Base-by-base conservation (phyloP, 164 flowering plant genomes). In the Stephania cephalantha region DNA sequence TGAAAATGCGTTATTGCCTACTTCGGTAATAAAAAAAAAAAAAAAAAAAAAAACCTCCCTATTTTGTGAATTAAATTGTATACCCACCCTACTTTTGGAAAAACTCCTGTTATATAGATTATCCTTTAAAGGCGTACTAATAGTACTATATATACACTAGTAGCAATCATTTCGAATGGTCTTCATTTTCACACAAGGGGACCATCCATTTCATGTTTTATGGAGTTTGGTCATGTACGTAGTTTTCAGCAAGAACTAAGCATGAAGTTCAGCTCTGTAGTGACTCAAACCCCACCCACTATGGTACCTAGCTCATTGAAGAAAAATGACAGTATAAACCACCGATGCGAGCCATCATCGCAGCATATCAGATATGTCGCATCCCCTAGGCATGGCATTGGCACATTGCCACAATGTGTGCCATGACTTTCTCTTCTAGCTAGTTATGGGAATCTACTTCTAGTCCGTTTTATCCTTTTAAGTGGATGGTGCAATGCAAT, bases 241-340 rank as follows among this genome's bases (percentile, higher is more conserved):
- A 61, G 66, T 61, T 61, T 61, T 61, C 66, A 61, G 66, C 66
- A 61, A 17, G 65, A 48, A 35, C 42, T 53, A 11, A 61, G 66
- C 20, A 61, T 61, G 66, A 3, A 61, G 25, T 61, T 61, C 22
- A 61, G 66, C 7, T n/a, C 2, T 35, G 1, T 35, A 8, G 66
- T 61, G 66, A 61, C 66, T 61, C 66, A 61, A 61, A 18, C 22
- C 66, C 66, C 66, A 18, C 66, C 20, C 66, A 7, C 25, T 6
- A 61, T 61, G 66, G 66, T 17, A 18, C 61, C 18, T 53, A 4
- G 18, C 10, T 6, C 42, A 35, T 35, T 35, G 42, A 35, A 35
- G 42, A 1, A 35, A 35, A 35, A 50, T 50, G 55, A 50, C 13
- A 50, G 12, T 50, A 50, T 50, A 50, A 50, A 15, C 42, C 55